These are phyloP conservation scores for Aquilaria yunnanensis DNA, from an alignment of 345 rosid species.

Conservation along the genomic window DNA sequence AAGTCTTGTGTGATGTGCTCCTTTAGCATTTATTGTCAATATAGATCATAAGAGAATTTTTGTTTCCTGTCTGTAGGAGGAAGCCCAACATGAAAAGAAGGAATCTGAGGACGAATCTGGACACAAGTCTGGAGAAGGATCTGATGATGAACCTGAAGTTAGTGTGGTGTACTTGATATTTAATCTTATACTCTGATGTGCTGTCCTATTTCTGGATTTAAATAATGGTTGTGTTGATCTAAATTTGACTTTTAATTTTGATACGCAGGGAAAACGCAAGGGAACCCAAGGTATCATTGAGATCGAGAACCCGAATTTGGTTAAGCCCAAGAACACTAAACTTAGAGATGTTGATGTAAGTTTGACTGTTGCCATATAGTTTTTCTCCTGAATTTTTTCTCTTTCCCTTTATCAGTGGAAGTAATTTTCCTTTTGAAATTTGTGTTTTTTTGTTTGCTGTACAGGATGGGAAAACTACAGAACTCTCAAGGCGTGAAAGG, in stretches of 20 bases:
- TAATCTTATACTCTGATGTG: background rate
- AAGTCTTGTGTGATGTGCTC: too few relatives aligned
- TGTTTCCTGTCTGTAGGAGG: conserved; percentile 29
- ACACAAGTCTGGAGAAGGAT: conserved; percentile 63
- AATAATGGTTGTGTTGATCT: background rate
- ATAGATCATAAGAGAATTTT: background rate
- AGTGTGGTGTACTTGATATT: conserved; percentile 15
- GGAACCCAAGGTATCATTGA: conserved; percentile 78
- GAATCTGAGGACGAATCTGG: conserved; percentile 37
- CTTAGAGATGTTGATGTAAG: conserved; percentile 61
- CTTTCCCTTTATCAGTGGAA: too few relatives aligned
- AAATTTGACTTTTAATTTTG: conserved; percentile 1
- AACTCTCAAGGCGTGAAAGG: conserved; percentile 99
- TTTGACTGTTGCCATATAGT: background rate
- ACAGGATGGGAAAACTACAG: conserved; percentile 71
- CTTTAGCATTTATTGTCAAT: too few relatives aligned
- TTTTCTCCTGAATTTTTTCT: too few relatives aligned
- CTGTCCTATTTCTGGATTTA: background rate
- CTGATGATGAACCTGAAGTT: conserved; percentile 44
- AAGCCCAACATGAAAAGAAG: conserved; percentile 44
- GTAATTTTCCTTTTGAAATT: too few relatives aligned
- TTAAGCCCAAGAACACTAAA: conserved; percentile 55
- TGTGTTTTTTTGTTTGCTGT: background rate
- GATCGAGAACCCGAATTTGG: conserved; percentile 84
- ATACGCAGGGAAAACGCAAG: conserved; percentile 52